phyloP scores from a whole-genome alignment of 352 stramenopile genomes.

The Globisporangium emineosum region DNA sequence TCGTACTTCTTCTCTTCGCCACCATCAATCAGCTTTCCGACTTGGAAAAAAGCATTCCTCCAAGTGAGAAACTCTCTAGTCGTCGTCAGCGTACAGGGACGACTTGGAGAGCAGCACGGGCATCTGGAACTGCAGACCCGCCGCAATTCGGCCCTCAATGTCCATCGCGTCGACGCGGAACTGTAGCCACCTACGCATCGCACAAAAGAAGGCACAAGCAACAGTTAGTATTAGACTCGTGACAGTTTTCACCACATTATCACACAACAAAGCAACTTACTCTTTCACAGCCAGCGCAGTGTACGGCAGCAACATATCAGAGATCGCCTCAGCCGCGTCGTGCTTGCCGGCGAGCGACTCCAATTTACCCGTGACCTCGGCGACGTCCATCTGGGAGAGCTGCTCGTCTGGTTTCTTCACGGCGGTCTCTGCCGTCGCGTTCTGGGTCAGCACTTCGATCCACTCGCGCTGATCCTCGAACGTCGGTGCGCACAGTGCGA shows the following conservation, averaged over 20 bases:
- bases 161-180: constrained; percentile 84
- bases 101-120: constrained; percentile 86
- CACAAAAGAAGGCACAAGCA: constrained; percentile 3
- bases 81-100: constrained; percentile 82
- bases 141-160: constrained; percentile 80
- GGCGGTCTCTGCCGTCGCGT: constrained; percentile 77
- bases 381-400: constrained; percentile 66
- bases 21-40: too few species aligned
- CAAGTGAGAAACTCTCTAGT: constrained; percentile 33
- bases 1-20: too few species aligned
- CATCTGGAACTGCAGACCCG: constrained; percentile 76
- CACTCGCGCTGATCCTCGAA: constrained; percentile 88
- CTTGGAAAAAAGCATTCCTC: too few species aligned
- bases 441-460: constrained; percentile 86
- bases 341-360: constrained; percentile 81
- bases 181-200: constrained; percentile 64
- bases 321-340: constrained; percentile 58
- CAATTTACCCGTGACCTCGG: constrained; percentile 73
- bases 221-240: constrained; percentile 15
- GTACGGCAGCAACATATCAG: constrained; percentile 70
- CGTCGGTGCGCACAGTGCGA: constrained; percentile 76
- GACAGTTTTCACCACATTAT: neutral
- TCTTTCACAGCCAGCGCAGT: constrained; percentile 85
- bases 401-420: constrained; percentile 74
- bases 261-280: constrained; percentile 36